Conservation (phyloP, 2,329 filamentous ascomycete genomes). For the Xylaria sp. region DNA sequence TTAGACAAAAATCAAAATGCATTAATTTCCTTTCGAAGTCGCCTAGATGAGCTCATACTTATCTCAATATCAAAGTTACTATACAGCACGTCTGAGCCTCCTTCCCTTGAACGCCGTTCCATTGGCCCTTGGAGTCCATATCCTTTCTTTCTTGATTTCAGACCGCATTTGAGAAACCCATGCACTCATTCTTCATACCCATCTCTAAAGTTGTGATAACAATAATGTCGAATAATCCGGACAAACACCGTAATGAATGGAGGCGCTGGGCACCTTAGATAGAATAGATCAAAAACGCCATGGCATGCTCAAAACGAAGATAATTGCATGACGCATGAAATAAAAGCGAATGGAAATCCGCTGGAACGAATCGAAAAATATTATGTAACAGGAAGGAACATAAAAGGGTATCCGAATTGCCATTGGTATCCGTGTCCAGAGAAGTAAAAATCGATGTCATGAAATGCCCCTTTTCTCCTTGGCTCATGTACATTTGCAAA, state of each 20-base stretch:
- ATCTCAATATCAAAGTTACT: conserved; percentile 25
- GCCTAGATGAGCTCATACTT: conserved; percentile 12
- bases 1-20: conserved; percentile 20
- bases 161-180: conserved; percentile 31
- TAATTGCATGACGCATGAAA: conserved; percentile 43
- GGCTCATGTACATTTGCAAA: conserved; percentile 42
- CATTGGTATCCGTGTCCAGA: conserved; percentile 25
- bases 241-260: conserved; percentile 37
- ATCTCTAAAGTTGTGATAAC: conserved; percentile 40
- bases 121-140: conserved; percentile 25
- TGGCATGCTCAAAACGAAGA: conserved; percentile 45
- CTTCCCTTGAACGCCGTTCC: conserved; percentile 36
- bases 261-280: conserved; percentile 29
- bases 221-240: conserved; percentile 23
- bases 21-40: conserved; percentile 28
- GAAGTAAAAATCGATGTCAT: conserved; percentile 27
- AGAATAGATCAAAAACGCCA: conserved; percentile 42
- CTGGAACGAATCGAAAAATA: conserved; percentile 38
- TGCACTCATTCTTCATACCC: conserved; percentile 49
- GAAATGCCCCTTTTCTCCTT: conserved; percentile 24
- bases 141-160: conserved; percentile 26
- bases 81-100: conserved; percentile 23
- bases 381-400: conserved; percentile 40
- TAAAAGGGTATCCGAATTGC: conserved; percentile 39
- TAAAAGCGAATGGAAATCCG: conserved; percentile 38